Percentiles rank a stretch among this genome's conserved stretches.
These are phyloP conservation scores for Xerocomus nothofagi DNA, from an alignment of 1,284 basidiomycete genomes.

Conservation along the genomic window DNA sequence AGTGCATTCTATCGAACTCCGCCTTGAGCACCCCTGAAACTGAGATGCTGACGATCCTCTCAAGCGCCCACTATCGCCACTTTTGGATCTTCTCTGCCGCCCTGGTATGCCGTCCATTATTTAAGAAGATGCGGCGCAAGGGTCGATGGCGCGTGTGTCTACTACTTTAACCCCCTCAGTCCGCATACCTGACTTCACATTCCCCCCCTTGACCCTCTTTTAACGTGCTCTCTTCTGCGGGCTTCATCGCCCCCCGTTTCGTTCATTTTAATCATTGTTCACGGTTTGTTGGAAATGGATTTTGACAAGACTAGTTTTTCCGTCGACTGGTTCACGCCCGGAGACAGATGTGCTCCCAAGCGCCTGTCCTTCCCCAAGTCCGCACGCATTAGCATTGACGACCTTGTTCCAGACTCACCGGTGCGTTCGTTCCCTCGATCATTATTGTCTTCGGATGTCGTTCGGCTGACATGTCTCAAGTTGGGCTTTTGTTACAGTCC, in stretches of 20 bases:
- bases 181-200: constrained; percentile 5
- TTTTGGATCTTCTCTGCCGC: constrained; percentile 10
- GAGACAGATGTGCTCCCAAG: constrained; percentile 26
- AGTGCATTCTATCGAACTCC: constrained; percentile 13
- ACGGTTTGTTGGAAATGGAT: constrained; percentile 27
- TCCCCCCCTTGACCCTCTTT: constrained; percentile 2
- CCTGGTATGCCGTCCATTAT: constrained; percentile 16
- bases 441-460: not conserved
- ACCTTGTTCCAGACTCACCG: constrained; percentile 30
- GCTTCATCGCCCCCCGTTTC: constrained; percentile 7
- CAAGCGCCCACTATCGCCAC: constrained; percentile 11
- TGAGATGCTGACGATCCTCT: constrained; percentile 9
- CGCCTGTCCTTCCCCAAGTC: constrained; percentile 37
- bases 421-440: constrained; percentile 13
- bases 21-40: too few relatives aligned
- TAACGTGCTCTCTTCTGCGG: constrained; percentile 2
- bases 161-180: constrained; percentile 1
- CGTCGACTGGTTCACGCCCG: constrained; percentile 33
- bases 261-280: constrained; percentile 9
- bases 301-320: constrained; percentile 36
- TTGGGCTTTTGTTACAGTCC: constrained; percentile 27
- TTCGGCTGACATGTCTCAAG: constrained; percentile 21
- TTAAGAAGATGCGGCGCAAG: constrained; percentile 15
- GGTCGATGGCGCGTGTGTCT: not conserved
- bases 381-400: constrained; percentile 33